Base-by-base conservation (phyloP, 306 rosid genomes). In the Prinsepia uniflora region DNA sequence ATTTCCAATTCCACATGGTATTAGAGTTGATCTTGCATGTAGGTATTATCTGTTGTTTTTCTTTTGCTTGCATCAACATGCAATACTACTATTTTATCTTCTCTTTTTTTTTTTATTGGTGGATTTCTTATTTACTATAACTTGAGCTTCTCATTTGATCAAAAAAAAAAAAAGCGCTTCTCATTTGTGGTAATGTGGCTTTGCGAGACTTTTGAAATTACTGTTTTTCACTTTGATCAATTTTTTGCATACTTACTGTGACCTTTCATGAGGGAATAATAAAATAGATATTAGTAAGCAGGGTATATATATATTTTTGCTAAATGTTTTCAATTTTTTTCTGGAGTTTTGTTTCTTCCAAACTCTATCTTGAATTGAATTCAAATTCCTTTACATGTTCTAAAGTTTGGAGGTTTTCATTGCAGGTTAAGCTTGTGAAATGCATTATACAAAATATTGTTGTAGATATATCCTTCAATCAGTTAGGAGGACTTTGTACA, bases 381-480 rank as follows among this genome's bases (percentile, higher is more conserved):
- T 53, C 57, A n/a, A 53, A 17, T 53, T 53, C 24, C 6, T 17
- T 7, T 7, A 53, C 57, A 0, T 53, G 6, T 5, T 24, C 15
- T 57, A 30, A 59, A 22, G 17, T 22, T 18, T 64, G 64, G 53
- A 40, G 75, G 71, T 60, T 78, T 58, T 72, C 48, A 69, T 70
- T 74, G 88, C 95, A 92, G 96, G 98, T 92, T 80, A 92, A 89
- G 86, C 96, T 92, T 71, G 92, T 92, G 47, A 92, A 92, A 79
- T 92, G 96, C 76, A 80, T 92, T 74, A 87, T 92, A 77, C 90
- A 89, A 81, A 78, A 89, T 83, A 84, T 87, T 47, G 85, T 89
- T 22, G 96, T 92, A 64, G 98, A 92, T 80, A 87, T 92, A 62
- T 92, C 98, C 70, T 92, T 87, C 92, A 89, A 92, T 83, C 98